A percentile compares a stretch with the other conserved stretches of the same genome.
phyloP scores from a whole-genome alignment of 108 stramenopile genomes.

The Nannochloropsis oceanica region DNA sequence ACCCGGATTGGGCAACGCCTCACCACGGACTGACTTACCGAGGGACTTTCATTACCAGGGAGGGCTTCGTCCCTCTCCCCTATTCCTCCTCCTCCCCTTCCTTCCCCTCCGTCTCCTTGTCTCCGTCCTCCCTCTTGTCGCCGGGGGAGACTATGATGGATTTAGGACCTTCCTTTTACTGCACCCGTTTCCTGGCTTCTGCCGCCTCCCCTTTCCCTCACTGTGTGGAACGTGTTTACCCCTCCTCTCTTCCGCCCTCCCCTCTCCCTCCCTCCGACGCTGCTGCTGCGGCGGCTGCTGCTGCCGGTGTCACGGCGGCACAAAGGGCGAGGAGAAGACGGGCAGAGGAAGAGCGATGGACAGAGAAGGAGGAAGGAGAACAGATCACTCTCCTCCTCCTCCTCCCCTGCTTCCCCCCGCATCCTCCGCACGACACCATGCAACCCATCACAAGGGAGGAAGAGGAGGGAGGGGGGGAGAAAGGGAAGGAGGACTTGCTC shows the following conservation, averaged over 20 bases:
- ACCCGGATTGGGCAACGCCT: neutral
- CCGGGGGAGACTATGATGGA: too few species aligned
- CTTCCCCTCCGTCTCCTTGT: neutral
- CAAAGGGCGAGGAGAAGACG: neutral
- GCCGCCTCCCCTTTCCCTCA: too few species aligned
- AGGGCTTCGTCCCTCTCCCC: conserved; percentile 47
- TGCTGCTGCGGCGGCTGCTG: conserved; percentile 17
- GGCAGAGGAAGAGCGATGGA: neutral
- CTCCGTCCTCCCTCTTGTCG: too few species aligned
- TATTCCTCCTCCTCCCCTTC: neutral
- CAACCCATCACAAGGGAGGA: too few species aligned
- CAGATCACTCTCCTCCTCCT: neutral
- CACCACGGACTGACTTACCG: neutral
- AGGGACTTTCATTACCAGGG: neutral
- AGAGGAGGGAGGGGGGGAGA: neutral
- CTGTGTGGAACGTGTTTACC: too few species aligned
- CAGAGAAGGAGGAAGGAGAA: neutral
- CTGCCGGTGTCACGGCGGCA: neutral
- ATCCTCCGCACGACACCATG: too few species aligned
- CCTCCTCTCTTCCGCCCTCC: too few species aligned
- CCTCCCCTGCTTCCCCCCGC: neutral
- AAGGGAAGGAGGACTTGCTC: neutral
- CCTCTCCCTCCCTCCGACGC: too few species aligned
- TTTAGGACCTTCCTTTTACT: too few species aligned
- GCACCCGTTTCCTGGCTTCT: too few species aligned